Base-by-base conservation (phyloP, 305 asterid species). In the Fraxinus nigra region DNA sequence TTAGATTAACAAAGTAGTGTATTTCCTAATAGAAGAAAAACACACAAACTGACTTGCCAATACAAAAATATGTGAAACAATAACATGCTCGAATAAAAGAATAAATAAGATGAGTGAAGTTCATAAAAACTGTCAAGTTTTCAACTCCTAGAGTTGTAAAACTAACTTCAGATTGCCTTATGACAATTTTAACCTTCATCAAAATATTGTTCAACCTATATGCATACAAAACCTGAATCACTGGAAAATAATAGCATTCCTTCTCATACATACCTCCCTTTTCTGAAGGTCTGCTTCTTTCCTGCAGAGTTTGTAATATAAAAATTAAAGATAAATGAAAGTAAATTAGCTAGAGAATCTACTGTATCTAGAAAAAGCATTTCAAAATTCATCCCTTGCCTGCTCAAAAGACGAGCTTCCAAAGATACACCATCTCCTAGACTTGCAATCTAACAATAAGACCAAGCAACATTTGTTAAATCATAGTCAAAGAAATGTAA, bases 401-500 rank as follows among this genome's bases (percentile, higher is more conserved):
- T 94, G 97, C 92, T 94, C 90, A 94, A 84, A 54, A 94, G 95
- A 83, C 99, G 97, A 84, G 98, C 90, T 90, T 95, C 99, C 82
- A 95, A 80, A 22, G 98, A 92, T 76, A 91, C 95, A 48, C 98
- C 99, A 67, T 95, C 97, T 78, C 99, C 99, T 48, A 95, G 90
- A 80, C 89, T 92, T 77, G 98, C 97, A 87, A 94, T 90, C 99
- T 95, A 85, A 81, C 69, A 85, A 63, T 16, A 13, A 69, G 81
- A 54, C 34, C 83, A 70, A 56, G 18, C 72, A 10, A 59, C 33
- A 48, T 46, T n/a, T 33, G 76, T 79, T 34, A 79, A 79, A 65
- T 78, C 37, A 69, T 32, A 72, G 7, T 65, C 79, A 5, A 75
- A 16, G 69, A 72, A 48, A 54, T 40, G 75, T 56, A 76, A 69